These are phyloP conservation scores for Hirschioporus abietinus DNA, from an alignment of 768 basidiomycete genomes.

Conservation along the genomic window DNA sequence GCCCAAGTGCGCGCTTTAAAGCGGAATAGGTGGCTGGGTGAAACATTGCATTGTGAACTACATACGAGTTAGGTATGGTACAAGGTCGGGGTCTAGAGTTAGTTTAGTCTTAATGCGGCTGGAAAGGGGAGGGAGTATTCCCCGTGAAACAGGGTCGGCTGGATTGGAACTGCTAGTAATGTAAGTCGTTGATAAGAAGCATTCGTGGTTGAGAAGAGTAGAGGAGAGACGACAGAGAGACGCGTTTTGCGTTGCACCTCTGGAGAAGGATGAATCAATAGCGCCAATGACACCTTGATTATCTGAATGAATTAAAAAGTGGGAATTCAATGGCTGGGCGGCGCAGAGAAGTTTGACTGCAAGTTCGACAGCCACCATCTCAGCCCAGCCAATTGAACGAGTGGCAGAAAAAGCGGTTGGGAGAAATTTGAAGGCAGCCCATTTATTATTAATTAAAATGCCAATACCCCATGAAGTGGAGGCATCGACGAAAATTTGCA, in stretches of 20 bases:
- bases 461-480: slow-evolving; percentile 39
- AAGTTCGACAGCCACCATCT: slow-evolving; percentile 39
- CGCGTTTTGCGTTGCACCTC: slow-evolving; percentile 5
- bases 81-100: not conserved
- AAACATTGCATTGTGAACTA: not conserved
- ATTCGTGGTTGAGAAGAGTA: not conserved
- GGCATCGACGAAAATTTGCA: slow-evolving; percentile 35
- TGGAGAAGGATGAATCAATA: slow-evolving; percentile 21
- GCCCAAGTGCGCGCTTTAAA: no score
- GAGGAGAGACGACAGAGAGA: not conserved
- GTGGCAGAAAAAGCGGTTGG: slow-evolving; percentile 22
- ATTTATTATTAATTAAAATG: slow-evolving; percentile 26
- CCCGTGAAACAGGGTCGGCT: not conserved
- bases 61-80: not conserved
- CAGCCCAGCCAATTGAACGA: slow-evolving; percentile 38
- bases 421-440: slow-evolving; percentile 36
- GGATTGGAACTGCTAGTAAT: not conserved
- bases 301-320: slow-evolving; percentile 32
- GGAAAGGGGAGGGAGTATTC: not conserved
- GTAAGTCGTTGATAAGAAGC: not conserved
- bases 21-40: no score
- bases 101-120: not conserved
- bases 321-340: slow-evolving; percentile 16
- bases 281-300: slow-evolving; percentile 36
- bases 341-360: slow-evolving; percentile 29